Evolutionary conservation across 345 rosid species (phyloP), one percentile per base, ranked within the genome.

Genomic region (Stellera chamaejasme): DNA sequence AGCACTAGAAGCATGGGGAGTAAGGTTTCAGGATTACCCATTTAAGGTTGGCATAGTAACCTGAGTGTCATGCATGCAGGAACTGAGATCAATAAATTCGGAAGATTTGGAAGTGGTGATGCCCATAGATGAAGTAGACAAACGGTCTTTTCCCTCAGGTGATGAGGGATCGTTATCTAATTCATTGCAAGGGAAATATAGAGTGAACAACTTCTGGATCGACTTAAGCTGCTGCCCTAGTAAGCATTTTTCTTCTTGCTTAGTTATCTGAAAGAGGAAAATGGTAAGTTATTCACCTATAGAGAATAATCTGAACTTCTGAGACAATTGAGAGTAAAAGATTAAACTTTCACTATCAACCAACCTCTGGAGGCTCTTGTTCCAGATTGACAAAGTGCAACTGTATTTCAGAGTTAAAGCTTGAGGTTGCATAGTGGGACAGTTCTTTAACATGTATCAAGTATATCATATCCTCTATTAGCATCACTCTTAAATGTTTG

Each of bases 281-380:
- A 51, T 56, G 53, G 46, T 9, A 64, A 67, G 23, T 27, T 46
- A 32, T 45, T 53, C 32, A 14, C 28, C 32, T 51, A 68, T 11
- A 27, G 25, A 48, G 48, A 11, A 32, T 32, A 52, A 52, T 45
- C 45, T 53, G 50, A 43, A 54, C 39, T 27, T 36, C 44, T 27
- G 44, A 42, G 52, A 10, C 15, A 54, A 57, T 36, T 16, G 57
- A 56, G 39, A 32, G 48, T 11, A 27, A 10, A 46, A 13, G 52
- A 11, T 50, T 25, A 65, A 54, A 27, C 36, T 19, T 42, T 36
- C 12, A 13, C 46, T 26, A 48, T 51, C 49, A n/a, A 28, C 23
- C 46, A 74, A 92, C 98, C 93, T 84, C 71, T 49, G 89, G 95
- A 71, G 98, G 98, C 74, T 92, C 97, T 56, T 82, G 79, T 63